phyloP scores from a whole-genome alignment of 192 early-diverging fungal species.

The Rhizophagus prolifer region DNA sequence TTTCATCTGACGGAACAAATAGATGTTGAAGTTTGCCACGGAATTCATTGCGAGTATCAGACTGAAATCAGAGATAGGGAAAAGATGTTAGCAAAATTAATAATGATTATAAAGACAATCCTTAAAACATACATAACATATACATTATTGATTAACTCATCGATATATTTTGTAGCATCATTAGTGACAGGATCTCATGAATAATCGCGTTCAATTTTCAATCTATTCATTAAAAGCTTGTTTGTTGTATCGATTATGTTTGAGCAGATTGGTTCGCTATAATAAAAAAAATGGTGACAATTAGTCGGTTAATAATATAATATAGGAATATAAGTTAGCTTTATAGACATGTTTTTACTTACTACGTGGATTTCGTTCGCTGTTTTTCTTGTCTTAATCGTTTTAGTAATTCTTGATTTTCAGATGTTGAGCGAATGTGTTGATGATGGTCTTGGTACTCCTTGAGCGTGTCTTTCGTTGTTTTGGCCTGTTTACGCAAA shows the following conservation, averaged over 20 bases:
- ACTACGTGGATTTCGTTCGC: constrained; percentile 5
- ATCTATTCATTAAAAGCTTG: too few species aligned
- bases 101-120: not conserved
- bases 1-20: constrained; percentile 13
- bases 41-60: constrained; percentile 8
- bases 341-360: constrained; percentile 16
- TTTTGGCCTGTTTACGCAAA: too few species aligned
- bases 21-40: not conserved
- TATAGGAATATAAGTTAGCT: constrained; percentile 14
- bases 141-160: constrained; percentile 11
- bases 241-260: too few species aligned
- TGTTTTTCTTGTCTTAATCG: constrained; percentile 16
- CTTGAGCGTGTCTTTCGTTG: too few species aligned
- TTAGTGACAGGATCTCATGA: not conserved
- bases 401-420: constrained; percentile 8
- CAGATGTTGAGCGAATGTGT: constrained; percentile 1
- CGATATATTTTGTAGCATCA: not conserved
- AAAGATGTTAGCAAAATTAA: not conserved
- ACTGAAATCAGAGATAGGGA: not conserved
- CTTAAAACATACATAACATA: constrained; percentile 12
- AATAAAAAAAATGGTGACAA: not conserved
- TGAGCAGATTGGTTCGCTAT: not conserved
- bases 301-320: constrained; percentile 4
- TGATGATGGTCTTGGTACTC: too few species aligned
- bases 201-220: too few species aligned